Base-by-base conservation (phyloP, 2,329 filamentous ascomycete species). In the Stenocarpella maydis region DNA sequence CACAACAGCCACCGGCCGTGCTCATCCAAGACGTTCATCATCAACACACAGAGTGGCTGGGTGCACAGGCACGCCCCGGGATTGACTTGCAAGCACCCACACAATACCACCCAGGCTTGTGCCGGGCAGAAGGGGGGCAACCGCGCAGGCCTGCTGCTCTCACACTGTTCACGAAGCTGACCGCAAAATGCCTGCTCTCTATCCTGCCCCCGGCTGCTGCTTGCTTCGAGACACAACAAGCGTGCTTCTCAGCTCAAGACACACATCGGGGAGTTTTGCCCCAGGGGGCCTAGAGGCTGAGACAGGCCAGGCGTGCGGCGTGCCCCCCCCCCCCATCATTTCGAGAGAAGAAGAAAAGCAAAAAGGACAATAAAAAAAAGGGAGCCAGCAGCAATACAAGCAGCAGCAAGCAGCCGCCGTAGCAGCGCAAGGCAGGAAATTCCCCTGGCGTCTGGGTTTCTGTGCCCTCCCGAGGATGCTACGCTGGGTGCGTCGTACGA, bases 1-100 rank as follows among this genome's bases (percentile, higher is more conserved):
- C 55, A 47, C 37, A 63, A 49, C 43, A 49, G 28, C 55, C 54
- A 61, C 41, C 26, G 41, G 41, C 55, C 55, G 55, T 61, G 55
- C 41, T 47, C 37, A 3, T 12, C 34, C 54, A 9, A 1, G 7
- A 43, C 4, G 12, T 37, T 12, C 34, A 9, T 2, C 34, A 7
- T 4, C 9, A 34, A 9, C 9, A 37, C 34, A 5, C 12, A 37
- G 6, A 7, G 10, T 37, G 10, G 34, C 24, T 28, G 54, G 15
- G 14, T 8, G 14, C 34, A 24, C 19, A 47, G 5, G 21, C 24
- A 28, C 15, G 37, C 15, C 39, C 24, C 55, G 55, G 55, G 39
- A 2, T 47, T 34, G 47, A 26, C 55, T 61, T 19, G 55, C 55
- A 61, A 61, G 55, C 41, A 49, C 43, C 41, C 58, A 47, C 41